phyloP scores from a whole-genome alignment of 345 rosid species.

The Salix udensis region DNA sequence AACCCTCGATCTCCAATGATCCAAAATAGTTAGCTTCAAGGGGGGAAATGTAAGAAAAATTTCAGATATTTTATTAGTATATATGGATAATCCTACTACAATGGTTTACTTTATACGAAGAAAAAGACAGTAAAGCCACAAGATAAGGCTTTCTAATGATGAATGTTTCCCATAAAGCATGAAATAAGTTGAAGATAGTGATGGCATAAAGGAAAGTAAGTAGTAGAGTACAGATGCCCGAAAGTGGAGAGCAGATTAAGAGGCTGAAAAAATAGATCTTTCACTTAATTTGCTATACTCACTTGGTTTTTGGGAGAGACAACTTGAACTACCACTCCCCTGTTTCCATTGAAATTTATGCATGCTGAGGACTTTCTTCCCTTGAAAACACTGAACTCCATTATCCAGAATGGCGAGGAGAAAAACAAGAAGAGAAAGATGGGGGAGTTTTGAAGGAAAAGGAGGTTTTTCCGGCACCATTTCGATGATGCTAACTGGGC shows the following conservation, averaged over 20 bases:
- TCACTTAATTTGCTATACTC: slow-evolving; percentile 17
- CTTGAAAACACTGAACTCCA: slow-evolving; percentile 21
- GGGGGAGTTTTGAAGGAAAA: neutral
- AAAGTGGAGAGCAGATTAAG: slow-evolving; percentile 14
- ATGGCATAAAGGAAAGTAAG: slow-evolving; percentile 5
- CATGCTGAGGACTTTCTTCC: slow-evolving; percentile 33
- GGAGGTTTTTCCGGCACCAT: slow-evolving; percentile 14
- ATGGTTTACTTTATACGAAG: neutral
- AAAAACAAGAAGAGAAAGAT: slow-evolving; percentile 9
- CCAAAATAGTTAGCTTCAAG: neutral
- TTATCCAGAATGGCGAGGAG: slow-evolving; percentile 9
- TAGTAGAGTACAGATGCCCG: slow-evolving; percentile 21
- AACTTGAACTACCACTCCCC: slow-evolving; percentile 19
- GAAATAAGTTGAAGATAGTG: slow-evolving; percentile 12
- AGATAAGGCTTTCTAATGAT: slow-evolving; percentile 12
- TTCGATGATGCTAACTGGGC: slow-evolving; percentile 2
- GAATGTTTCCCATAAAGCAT: slow-evolving; percentile 17
- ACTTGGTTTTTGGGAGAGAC: slow-evolving; percentile 53
- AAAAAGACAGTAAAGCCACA: slow-evolving; percentile 7
- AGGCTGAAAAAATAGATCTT: neutral
- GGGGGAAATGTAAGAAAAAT: neutral
- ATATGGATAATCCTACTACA: slow-evolving; percentile 4
- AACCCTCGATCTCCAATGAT: neutral
- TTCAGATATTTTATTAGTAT: neutral
- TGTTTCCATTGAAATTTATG: slow-evolving; percentile 26